These are phyloP conservation scores for Scedosporium minutisporum DNA, from an alignment of 2,329 filamentous ascomycete genomes.

Conservation along the genomic window DNA sequence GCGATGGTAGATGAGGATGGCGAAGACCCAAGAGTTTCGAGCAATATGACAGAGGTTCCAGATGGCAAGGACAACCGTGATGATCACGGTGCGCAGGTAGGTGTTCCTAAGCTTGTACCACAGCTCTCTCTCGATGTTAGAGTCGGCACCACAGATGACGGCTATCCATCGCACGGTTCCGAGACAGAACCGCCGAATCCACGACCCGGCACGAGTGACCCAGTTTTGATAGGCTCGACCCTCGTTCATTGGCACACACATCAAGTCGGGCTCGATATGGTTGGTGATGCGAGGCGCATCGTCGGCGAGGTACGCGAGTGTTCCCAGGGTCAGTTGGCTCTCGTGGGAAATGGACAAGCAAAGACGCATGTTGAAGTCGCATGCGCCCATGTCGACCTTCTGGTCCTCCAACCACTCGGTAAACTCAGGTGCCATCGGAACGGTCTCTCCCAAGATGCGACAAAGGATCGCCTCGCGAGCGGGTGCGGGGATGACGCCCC, in stretches of 20 bases:
- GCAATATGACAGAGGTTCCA: constrained; percentile 22
- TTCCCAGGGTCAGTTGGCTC: constrained; percentile 12
- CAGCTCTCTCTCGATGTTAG: constrained; percentile 25
- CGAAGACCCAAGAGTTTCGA: constrained; percentile 22
- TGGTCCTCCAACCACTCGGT: constrained; percentile 14
- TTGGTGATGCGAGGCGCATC: constrained; percentile 4
- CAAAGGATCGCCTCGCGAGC: constrained; percentile 20
- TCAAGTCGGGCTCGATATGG: constrained; percentile 11
- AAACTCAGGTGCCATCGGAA: constrained; percentile 15
- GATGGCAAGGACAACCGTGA: constrained; percentile 17
- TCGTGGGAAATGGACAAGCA: constrained; percentile 6
- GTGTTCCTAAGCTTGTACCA: constrained; percentile 21
- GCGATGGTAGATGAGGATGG: constrained; percentile 22
- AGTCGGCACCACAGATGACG: constrained; percentile 23
- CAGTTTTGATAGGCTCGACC: neutral
- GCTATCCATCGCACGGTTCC: constrained; percentile 20
- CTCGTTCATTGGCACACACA: constrained; percentile 15
- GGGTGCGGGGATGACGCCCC: constrained; percentile 19
- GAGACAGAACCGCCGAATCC: neutral
- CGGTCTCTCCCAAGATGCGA: constrained; percentile 18
- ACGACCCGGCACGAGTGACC: neutral
- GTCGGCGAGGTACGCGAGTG: constrained; percentile 2
- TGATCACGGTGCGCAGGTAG: constrained; percentile 14
- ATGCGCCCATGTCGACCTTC: constrained; percentile 16
- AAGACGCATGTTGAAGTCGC: constrained; percentile 18